Evolutionary conservation across 495 filamentous ascomycete genomes (phyloP).

Genomic region (Penicillium soppii): DNA sequence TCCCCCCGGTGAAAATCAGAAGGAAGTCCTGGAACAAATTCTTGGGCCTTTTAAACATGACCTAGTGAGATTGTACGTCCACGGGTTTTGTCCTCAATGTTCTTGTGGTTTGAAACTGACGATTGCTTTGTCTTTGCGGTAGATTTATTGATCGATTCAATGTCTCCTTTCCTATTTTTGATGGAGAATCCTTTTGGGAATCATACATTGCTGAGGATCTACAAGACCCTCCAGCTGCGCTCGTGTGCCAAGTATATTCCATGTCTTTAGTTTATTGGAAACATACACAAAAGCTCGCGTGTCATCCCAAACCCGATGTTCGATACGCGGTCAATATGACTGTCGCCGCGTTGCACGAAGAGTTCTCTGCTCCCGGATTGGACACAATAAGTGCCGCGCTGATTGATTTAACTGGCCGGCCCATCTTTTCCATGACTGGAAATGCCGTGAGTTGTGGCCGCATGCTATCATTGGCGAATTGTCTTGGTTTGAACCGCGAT

Average conservation of each 20-base stretch:
- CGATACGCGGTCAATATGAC: conserved; percentile 54
- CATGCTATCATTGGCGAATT: conserved; percentile 50
- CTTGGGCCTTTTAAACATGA: conserved; percentile 52
- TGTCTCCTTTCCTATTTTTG: conserved; percentile 53
- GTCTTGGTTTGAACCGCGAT: conserved; percentile 51
- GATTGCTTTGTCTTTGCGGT: neutral
- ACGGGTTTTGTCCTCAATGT: neutral
- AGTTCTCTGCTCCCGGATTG: conserved; percentile 49
- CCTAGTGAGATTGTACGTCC: conserved; percentile 47
- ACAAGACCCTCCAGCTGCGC: conserved; percentile 46
- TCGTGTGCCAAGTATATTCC: conserved; percentile 55
- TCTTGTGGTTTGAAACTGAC: conserved; percentile 5
- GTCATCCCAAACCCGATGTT: conserved; percentile 49
- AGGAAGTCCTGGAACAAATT: conserved; percentile 55
- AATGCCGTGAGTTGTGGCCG: conserved; percentile 53
- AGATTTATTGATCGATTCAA: conserved; percentile 54
- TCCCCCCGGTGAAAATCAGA: conserved; percentile 52
- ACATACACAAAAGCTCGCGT: conserved; percentile 41
- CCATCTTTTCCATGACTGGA: conserved; percentile 53
- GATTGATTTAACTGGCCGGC: conserved; percentile 49
- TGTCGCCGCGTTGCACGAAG: conserved; percentile 50
- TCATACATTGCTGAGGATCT: conserved; percentile 40
- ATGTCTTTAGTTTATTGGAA: conserved; percentile 54
- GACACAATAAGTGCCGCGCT: conserved; percentile 50
- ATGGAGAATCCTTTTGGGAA: conserved; percentile 49